Base-by-base conservation (phyloP, 306 rosid species). In the Castanospermum australe region DNA sequence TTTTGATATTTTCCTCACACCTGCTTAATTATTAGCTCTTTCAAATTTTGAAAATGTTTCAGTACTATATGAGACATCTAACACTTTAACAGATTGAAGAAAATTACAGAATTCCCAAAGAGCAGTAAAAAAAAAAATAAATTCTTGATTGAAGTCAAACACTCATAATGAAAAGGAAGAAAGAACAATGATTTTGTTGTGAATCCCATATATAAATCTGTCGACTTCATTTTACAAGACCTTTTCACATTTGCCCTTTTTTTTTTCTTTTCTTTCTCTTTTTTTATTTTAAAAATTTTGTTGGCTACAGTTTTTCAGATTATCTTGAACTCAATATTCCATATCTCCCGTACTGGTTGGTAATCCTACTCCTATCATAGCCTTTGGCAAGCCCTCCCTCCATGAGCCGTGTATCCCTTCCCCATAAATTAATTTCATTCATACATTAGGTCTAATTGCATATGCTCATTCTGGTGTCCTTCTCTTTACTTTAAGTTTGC, bases 21-120 rank as follows among this genome's bases (percentile, higher is more conserved):
- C 48, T 6, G 55, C 60, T 67, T 50, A 13, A 28, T 57, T 73
- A 18, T 59, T 39, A 38, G 6, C 57, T 59, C 35, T 69, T 66
- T 75, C 48, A 50, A 62, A 25, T 44, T 24, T 33, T 39, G 28
- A 71, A 67, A 80, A 69, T 71, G 75, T 84, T 63, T 77, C 10
- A 65, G 55, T 52, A 55, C 71, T 56, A 54, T 64, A 80, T 17
- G 62, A 38, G 55, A 20, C 63, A 36, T 79, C 38, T 68, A 67
- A 44, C 50, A 57, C 63, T 42, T 22, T 17, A 65, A 32, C 52
- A 73, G 39, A 63, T 75, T 63, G 33, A 63, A 62, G 35, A 56
- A 38, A 50, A 48, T 71, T 71, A 47, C 59, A 9, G 42, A 59
- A 64, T 4, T 33, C 20, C 36, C 18, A 11, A 72, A 52, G 1